These are phyloP conservation scores for Carallia pectinifolia DNA, from an alignment of 345 rosid genomes.

Conservation along the genomic window DNA sequence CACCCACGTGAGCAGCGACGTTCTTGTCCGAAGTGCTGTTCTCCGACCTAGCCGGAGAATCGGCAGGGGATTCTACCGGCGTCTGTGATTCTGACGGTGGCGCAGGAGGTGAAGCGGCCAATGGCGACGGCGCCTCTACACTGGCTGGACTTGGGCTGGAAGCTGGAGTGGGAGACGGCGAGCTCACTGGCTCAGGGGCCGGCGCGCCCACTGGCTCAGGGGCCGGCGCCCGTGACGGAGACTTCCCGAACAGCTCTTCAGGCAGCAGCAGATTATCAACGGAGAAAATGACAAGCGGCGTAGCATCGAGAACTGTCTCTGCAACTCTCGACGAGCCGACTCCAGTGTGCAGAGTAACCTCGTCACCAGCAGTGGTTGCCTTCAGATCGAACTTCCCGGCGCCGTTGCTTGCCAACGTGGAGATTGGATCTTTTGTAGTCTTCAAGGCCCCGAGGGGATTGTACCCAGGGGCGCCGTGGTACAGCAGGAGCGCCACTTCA, in stretches of 20 bases:
- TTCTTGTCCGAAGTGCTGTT: constrained; percentile 43
- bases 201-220: constrained; percentile 62
- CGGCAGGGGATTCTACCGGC: constrained; percentile 63
- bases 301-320: constrained; percentile 61
- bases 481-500: constrained; percentile 67
- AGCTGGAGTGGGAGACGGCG: constrained; percentile 42
- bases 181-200: constrained; percentile 47
- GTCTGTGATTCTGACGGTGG: constrained; percentile 53
- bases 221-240: constrained; percentile 71
- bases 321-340: constrained; percentile 67
- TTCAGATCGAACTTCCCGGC: constrained; percentile 69
- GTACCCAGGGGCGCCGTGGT: constrained; percentile 63
- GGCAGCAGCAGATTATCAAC: constrained; percentile 81
- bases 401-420: constrained; percentile 70
- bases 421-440: constrained; percentile 52
- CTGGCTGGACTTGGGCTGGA: constrained; percentile 33
- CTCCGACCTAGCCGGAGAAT: constrained; percentile 46
- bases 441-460: constrained; percentile 66
- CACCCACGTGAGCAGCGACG: constrained; percentile 40
- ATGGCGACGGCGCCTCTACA: constrained; percentile 61
- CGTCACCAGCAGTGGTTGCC: constrained; percentile 58
- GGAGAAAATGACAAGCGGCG: constrained; percentile 70
- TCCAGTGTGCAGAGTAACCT: constrained; percentile 73
- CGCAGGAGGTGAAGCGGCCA: constrained; percentile 78
- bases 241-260: constrained; percentile 56